Evolutionary conservation across 83 land plant genomes (phyloP), one percentile per base, ranked within the genome.

Genomic region (Diphasiastrum complanatum): DNA sequence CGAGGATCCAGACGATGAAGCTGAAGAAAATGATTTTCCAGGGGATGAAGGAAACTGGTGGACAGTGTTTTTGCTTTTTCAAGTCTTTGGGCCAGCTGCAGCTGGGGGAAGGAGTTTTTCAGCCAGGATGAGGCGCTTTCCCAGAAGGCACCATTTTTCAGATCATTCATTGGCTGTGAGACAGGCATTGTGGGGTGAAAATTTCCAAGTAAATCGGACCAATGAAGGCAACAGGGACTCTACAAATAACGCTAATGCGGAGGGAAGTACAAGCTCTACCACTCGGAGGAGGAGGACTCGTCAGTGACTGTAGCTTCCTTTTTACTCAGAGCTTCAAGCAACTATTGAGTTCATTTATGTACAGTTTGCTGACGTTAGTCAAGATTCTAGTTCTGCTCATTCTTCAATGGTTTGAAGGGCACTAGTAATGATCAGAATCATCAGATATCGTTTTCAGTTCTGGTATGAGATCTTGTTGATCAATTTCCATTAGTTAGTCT

Each of bases 31-130:
- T 27, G 72, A 69, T 49, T 63, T 62, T 30, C 68, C 72, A 27
- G 72, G 72, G 16, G 69, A 60, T 26, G 71, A 69, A 10, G 72
- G 72, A 5, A 69, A 69, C 36, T 69, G 72, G 72, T 69, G 72
- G 72, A 69, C 72, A n/a, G 69, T 69, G 35, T 68, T 69, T 48
- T 52, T 69, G 69, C 70, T 69, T 0, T 62, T 63, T 51, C 72
- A 69, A 40, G 72, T 69, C 24, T 69, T 69, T 35, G 72, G 72
- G 2, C 72, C 70, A 46, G 70, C 66, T n/a, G 71, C 72, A 25
- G 69, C 72, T 12, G 72, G 72, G 30, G 72, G 72, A 23, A 46
- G 71, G 29, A 46, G 53, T 3, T 33, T 60, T 2, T 68, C 71
- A 24, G 34, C 66, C 5, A 14, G 46, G 33, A 4, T 27, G 71